These are phyloP conservation scores for Nannochloropsis salina DNA, from an alignment of 108 stramenopile species.

Conservation along the genomic window DNA sequence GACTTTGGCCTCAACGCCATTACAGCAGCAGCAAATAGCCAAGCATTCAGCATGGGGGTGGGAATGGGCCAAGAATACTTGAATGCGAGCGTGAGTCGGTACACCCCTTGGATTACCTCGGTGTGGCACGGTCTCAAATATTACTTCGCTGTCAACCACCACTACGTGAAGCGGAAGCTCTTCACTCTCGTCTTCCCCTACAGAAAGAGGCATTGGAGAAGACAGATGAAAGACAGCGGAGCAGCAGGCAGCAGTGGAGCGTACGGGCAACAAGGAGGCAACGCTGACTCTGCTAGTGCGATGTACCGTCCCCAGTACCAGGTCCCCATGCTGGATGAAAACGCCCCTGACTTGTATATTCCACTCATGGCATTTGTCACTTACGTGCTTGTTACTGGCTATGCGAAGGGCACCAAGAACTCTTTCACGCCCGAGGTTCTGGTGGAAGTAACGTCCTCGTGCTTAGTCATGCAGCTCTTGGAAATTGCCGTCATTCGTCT, in stretches of 20 bases:
- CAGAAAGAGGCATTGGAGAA: constrained; percentile 67
- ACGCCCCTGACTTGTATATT: constrained; percentile 94
- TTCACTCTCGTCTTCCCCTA: constrained; percentile 76
- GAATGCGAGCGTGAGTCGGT: constrained; percentile 36
- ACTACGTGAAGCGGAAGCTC: constrained; percentile 84
- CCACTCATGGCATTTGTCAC: constrained; percentile 90
- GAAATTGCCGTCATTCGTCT: constrained; percentile 79
- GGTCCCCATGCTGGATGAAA: constrained; percentile 75
- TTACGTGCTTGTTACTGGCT: constrained; percentile 81
- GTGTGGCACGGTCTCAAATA: constrained; percentile 61
- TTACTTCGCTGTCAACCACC: constrained; percentile 93
- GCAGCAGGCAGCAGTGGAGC: constrained; percentile 19
- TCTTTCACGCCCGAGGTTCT: constrained; percentile 83
- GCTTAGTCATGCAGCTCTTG: constrained; percentile 73
- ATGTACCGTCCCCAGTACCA: constrained; percentile 51
- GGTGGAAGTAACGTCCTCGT: constrained; percentile 63
- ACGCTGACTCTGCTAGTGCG: not conserved
- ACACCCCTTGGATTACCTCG: constrained; percentile 52
- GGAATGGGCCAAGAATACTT: constrained; percentile 31
- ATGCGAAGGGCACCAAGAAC: constrained; percentile 76
- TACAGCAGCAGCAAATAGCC: not conserved
- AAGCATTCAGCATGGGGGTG: constrained; percentile 31
- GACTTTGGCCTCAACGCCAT: constrained; percentile 5
- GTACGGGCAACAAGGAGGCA: not conserved
- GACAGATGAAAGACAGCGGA: constrained; percentile 48